A percentile compares a stretch with the other conserved stretches of the same genome.
phyloP scores from a whole-genome alignment of 2,329 filamentous ascomycete genomes.

The Cladosporium sp. region DNA sequence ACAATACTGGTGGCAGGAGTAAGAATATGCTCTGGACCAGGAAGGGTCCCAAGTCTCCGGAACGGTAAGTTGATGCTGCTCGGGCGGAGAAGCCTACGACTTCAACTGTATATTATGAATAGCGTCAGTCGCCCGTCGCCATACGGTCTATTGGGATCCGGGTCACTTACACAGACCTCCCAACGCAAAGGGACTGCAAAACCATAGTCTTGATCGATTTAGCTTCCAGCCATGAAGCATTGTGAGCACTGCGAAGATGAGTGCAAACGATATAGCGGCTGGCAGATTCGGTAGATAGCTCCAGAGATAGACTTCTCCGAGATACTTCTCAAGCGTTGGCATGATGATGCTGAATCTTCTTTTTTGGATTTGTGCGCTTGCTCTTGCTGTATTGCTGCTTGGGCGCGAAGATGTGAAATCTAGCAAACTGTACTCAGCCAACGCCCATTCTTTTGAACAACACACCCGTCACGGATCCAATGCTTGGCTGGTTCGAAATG shows the following conservation, averaged over 20 bases:
- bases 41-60: slow-evolving; percentile 10
- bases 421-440: no score
- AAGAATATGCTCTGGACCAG: slow-evolving; percentile 17
- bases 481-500: no score
- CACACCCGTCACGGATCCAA: no score
- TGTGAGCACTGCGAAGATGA: slow-evolving; percentile 44
- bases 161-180: slow-evolving; percentile 42
- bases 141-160: not conserved
- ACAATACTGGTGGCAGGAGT: slow-evolving; percentile 21
- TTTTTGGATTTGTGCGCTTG: no score
- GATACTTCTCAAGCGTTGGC: not conserved
- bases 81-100: slow-evolving; percentile 1
- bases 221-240: slow-evolving; percentile 39
- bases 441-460: no score
- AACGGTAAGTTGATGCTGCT: not conserved
- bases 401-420: no score
- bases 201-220: slow-evolving; percentile 44
- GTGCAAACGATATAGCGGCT: slow-evolving; percentile 42
- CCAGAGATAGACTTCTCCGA: slow-evolving; percentile 1
- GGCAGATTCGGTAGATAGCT: slow-evolving; percentile 43
- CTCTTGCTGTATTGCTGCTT: no score
- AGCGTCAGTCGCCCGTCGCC: not conserved
- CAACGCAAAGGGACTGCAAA: slow-evolving; percentile 43
- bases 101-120: not conserved
- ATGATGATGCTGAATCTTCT: no score